phyloP scores from a whole-genome alignment of 306 rosid genomes.

The Glycine soja region DNA sequence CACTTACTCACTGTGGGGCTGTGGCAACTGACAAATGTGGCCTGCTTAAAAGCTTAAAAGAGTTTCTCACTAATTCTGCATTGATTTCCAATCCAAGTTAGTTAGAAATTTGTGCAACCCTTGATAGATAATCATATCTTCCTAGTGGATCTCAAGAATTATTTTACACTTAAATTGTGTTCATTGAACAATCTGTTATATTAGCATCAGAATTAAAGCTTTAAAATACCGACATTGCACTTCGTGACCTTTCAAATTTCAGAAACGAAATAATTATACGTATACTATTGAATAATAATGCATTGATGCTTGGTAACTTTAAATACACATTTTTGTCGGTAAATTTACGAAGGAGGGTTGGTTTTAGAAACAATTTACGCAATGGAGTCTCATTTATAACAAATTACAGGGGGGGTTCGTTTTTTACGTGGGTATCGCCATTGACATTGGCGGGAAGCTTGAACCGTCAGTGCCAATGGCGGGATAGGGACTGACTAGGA shows the following conservation, averaged over 20 bases:
- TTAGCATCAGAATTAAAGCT: neutral
- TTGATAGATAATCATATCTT: neutral
- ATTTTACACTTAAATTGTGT: neutral
- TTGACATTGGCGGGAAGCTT: no score
- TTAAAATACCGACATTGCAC: neutral
- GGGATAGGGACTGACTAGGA: no score
- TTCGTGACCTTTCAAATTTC: neutral
- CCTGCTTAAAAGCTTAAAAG: neutral
- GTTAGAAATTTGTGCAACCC: neutral
- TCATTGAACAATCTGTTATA: slow-evolving; percentile 21
- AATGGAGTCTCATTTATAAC: no score
- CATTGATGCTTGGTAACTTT: neutral
- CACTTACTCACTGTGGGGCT: slow-evolving; percentile 8
- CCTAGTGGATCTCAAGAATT: neutral
- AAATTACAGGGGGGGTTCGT: no score
- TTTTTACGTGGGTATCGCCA: no score
- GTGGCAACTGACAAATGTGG: neutral
- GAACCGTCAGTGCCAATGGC: no score
- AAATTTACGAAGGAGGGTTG: no score
- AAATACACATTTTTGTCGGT: neutral
- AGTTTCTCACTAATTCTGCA: neutral
- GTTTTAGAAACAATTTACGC: no score
- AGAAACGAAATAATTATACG: neutral
- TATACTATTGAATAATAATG: neutral
- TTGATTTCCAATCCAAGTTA: neutral